Conservation (phyloP, 345 rosid species). For the Aquilaria yunnanensis region DNA sequence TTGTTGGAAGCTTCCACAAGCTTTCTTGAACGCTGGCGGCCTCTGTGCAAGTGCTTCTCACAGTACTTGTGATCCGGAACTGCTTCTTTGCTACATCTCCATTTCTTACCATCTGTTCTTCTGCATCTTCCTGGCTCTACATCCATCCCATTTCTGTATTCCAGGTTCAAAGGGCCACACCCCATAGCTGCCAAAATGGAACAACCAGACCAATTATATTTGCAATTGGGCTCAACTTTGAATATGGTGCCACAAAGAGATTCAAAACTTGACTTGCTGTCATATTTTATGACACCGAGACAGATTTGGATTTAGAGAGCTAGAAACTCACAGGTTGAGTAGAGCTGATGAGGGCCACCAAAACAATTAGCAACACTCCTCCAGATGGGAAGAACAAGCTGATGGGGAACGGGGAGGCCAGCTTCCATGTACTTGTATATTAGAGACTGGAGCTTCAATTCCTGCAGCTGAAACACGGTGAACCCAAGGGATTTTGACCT, state of each 20-base stretch:
- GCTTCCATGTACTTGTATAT: constrained; percentile 37
- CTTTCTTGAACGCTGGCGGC: constrained; percentile 52
- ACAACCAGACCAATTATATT: constrained; percentile 11
- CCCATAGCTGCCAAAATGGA: background rate
- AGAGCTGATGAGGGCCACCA: constrained; percentile 22
- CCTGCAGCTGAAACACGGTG: constrained; percentile 39
- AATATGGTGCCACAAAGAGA: no score
- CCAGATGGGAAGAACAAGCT: constrained; percentile 43
- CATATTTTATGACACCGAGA: background rate
- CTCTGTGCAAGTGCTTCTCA: constrained; percentile 43
- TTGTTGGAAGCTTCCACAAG: constrained; percentile 36
- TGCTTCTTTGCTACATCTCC: constrained; percentile 53
- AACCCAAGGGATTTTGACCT: constrained; percentile 20
- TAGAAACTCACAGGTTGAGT: constrained; percentile 29
- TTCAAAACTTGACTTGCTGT: no score
- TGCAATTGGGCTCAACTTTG: background rate
- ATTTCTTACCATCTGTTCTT: constrained; percentile 58
- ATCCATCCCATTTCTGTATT: constrained; percentile 26
- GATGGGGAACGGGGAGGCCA: constrained; percentile 34
- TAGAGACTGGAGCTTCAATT: constrained; percentile 39
- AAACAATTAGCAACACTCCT: constrained; percentile 27
- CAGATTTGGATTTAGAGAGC: background rate
- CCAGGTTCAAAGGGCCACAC: constrained; percentile 11
- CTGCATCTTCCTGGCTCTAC: constrained; percentile 48
- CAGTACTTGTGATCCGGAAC: constrained; percentile 43